phyloP scores from a whole-genome alignment of 495 filamentous ascomycete genomes.

The Aspergillus wentii region DNA sequence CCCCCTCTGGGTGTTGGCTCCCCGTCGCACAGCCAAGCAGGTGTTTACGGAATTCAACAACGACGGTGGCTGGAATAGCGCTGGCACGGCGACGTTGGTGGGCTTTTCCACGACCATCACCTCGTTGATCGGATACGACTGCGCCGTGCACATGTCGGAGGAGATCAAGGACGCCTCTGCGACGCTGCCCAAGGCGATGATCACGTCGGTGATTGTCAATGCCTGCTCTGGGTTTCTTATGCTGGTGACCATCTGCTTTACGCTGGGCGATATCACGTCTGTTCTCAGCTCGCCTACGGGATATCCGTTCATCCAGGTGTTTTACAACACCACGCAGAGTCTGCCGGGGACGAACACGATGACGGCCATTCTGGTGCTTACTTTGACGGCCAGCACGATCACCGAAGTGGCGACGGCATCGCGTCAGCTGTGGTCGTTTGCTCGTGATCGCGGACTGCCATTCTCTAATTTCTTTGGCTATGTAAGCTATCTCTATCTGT shows the following conservation, averaged over 20 bases:
- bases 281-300: slow-evolving; percentile 33
- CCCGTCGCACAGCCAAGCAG: slow-evolving; percentile 35
- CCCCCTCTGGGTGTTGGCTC: slow-evolving; percentile 50
- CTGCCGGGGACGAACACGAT: slow-evolving; percentile 42
- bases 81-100: slow-evolving; percentile 49
- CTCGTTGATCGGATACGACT: slow-evolving; percentile 52
- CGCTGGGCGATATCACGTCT: slow-evolving; percentile 43
- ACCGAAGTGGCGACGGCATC: slow-evolving; percentile 53
- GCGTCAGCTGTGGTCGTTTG: slow-evolving; percentile 55
- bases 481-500: slow-evolving; percentile 30
- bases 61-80: slow-evolving; percentile 49
- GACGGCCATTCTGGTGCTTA: slow-evolving; percentile 46
- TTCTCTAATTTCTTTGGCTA: slow-evolving; percentile 47
- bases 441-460: slow-evolving; percentile 51
- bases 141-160: slow-evolving; percentile 55
- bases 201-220: slow-evolving; percentile 45
- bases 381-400: slow-evolving; percentile 44
- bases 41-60: slow-evolving; percentile 53
- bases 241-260: slow-evolving; percentile 49
- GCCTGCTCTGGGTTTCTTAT: slow-evolving; percentile 47
- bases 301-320: slow-evolving; percentile 51
- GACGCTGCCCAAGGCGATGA: slow-evolving; percentile 51
- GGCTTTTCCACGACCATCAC: slow-evolving; percentile 49
- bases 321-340: slow-evolving; percentile 44
- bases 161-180: slow-evolving; percentile 53